Evolutionary conservation across 768 basidiomycete genomes (phyloP), one percentile per base, ranked within the genome.

Genomic region (Boletus edulis): DNA sequence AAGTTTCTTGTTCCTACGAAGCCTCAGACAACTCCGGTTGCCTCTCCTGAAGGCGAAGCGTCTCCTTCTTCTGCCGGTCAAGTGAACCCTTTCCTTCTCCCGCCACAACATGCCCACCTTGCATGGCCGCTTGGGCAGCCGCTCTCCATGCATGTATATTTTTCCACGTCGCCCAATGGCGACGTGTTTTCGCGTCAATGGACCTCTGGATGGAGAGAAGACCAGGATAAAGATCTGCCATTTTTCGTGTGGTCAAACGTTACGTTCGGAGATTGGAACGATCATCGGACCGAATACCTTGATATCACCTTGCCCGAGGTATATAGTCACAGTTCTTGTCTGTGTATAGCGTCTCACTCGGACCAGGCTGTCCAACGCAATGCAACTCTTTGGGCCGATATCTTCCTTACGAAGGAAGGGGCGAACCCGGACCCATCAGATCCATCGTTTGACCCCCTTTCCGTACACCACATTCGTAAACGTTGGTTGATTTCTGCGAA

Each of bases 331-430:
- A 34, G 9, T 31, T 43, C 31, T 51, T 45, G 40, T 49, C 11
- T 34, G 22, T 45, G 20, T 47, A 57, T 48, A 5, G 34, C 17
- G 27, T 46, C 42, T 40, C 57, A 67, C 34, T 39, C 22, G 22
- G 47, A 35, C 29, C 61, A 94, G 91, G 78, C 76, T 46, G 93
- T 94, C 12, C 78, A 89, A 64, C 77, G 76, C 53, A 96, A 96
- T 66, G 89, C 82, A 12, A 83, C 89, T 3, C 70, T 94, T 46
- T 96, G 89, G 87, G 87, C 87, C 15, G 90, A 95, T 62, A 77
- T 94, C 6, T 89, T 88, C 67, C 70, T 96, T 9, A 78, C 84
- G 1, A 84, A 80, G 58, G 78, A 87, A 42, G 83, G 82, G 0
- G 78, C 81, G 11, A 83, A 77, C 60, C 87, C 87, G 0, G 77